Conservation (phyloP, 805 yeast genomes). For the Vanderwaltozyma verrucispora region DNA sequence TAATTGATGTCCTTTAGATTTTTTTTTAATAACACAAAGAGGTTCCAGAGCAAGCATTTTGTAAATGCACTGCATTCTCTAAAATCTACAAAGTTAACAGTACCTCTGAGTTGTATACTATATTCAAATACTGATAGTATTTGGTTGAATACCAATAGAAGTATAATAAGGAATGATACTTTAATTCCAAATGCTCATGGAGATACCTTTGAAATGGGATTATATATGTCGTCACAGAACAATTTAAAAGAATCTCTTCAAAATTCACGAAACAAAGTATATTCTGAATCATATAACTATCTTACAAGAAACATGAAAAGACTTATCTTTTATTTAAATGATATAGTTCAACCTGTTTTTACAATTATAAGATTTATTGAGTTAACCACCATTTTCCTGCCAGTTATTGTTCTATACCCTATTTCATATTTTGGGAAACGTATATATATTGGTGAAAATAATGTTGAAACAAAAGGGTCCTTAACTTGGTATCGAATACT, state of each 20-base stretch:
- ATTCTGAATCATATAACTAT: slow-evolving; percentile 9
- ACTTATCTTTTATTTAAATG: slow-evolving; percentile 33
- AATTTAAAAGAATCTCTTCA: slow-evolving; percentile 33
- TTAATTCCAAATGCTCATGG: slow-evolving; percentile 35
- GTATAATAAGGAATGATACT: slow-evolving; percentile 7
- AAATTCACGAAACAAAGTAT: slow-evolving; percentile 25
- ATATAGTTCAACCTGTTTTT: slow-evolving; percentile 57
- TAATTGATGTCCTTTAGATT: not conserved
- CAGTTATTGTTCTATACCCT: slow-evolving; percentile 59
- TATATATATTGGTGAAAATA: slow-evolving; percentile 5
- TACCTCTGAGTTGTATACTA: not conserved
- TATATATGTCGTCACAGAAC: slow-evolving; percentile 47
- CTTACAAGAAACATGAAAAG: slow-evolving; percentile 15
- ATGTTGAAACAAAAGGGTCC: slow-evolving; percentile 46
- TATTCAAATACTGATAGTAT: too few species aligned
- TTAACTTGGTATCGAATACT: slow-evolving; percentile 60
- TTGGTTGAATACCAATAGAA: too few species aligned
- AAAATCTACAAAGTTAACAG: too few species aligned
- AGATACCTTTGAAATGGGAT: slow-evolving; percentile 62
- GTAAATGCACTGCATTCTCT: not conserved
- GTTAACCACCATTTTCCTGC: slow-evolving; percentile 55
- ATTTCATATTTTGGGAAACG: slow-evolving; percentile 30
- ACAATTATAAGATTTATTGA: slow-evolving; percentile 64
- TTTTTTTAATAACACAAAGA: not conserved
- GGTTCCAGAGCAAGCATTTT: too few species aligned